Evolutionary conservation across 208 protist genomes (phyloP).

Genomic region (Leishmania tarentolae): DNA sequence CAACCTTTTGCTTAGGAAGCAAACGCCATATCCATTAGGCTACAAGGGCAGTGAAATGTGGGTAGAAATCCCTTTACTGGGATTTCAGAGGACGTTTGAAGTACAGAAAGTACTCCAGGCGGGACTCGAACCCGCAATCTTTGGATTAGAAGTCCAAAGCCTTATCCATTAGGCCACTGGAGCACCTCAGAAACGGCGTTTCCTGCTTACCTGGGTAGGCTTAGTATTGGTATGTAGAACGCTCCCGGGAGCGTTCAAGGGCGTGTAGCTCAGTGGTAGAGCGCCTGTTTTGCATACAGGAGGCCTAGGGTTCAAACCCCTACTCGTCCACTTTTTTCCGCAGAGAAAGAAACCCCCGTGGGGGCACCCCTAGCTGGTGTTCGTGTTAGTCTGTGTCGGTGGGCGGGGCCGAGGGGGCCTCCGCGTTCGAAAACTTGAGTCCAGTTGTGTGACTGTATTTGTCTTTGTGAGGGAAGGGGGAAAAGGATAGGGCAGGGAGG

Average conservation of each 20-base stretch:
- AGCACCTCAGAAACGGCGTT: constrained; percentile 13
- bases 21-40: constrained; percentile 89
- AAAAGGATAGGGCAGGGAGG: too few relatives aligned
- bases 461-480: too few relatives aligned
- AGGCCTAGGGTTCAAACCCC: constrained; percentile 88
- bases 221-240: constrained; percentile 4
- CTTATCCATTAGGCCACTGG: constrained; percentile 92
- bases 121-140: constrained; percentile 92
- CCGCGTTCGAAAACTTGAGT: too few relatives aligned
- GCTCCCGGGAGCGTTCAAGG: constrained; percentile 12
- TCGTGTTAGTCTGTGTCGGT: too few relatives aligned
- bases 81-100: too few relatives aligned
- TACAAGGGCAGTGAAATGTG: constrained; percentile 28
- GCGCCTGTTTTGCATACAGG: constrained; percentile 87
- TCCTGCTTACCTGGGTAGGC: not conserved
- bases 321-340: constrained; percentile 71
- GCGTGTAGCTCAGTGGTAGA: constrained; percentile 91
- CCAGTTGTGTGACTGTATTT: too few relatives aligned
- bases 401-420: too few relatives aligned
- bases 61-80: not conserved
- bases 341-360: too few relatives aligned
- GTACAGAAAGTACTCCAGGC: constrained; percentile 68
- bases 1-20: constrained; percentile 92
- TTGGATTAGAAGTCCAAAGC: constrained; percentile 92
- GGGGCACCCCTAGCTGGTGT: too few relatives aligned